Evolutionary conservation across 768 basidiomycete genomes (phyloP).

Genomic region (Leccinum aurantiacum): DNA sequence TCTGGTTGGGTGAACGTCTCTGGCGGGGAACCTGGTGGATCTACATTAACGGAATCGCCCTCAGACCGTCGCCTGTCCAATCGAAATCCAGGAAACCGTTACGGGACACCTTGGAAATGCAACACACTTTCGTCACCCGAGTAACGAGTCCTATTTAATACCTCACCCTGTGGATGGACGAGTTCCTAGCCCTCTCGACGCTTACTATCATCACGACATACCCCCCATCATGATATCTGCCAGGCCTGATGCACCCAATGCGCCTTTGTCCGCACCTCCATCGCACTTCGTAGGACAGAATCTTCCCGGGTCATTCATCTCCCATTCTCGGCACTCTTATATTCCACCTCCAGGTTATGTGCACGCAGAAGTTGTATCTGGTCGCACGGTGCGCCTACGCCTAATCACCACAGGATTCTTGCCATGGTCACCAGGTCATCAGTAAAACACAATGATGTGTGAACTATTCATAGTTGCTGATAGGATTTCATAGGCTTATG

Average conservation of each 20-base stretch:
- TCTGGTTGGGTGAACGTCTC: slow-evolving; percentile 65
- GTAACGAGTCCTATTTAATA: slow-evolving; percentile 2
- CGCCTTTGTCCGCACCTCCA: not conserved
- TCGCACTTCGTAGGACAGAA: slow-evolving; percentile 1
- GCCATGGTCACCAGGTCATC: slow-evolving; percentile 62
- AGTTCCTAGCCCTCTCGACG: slow-evolving; percentile 27
- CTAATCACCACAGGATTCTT: slow-evolving; percentile 55
- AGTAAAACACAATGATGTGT: too few relatives aligned
- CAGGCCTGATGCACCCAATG: not conserved
- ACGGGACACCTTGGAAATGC: slow-evolving; percentile 30
- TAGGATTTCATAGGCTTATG: too few relatives aligned
- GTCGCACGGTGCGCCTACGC: slow-evolving; percentile 67
- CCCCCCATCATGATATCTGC: not conserved
- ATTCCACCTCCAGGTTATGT: slow-evolving; percentile 66
- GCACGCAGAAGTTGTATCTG: slow-evolving; percentile 66
- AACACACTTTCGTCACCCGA: slow-evolving; percentile 5
- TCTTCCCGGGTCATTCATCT: not conserved
- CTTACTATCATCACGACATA: slow-evolving; percentile 19
- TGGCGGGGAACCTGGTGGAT: slow-evolving; percentile 58
- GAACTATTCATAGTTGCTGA: too few relatives aligned
- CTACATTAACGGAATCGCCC: slow-evolving; percentile 45
- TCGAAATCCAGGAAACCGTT: slow-evolving; percentile 2
- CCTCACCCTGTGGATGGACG: slow-evolving; percentile 10
- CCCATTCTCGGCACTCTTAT: slow-evolving; percentile 25
- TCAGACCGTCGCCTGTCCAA: not conserved